Percentiles rank a stretch among this genome's conserved stretches.
These are phyloP conservation scores for Daldinia caldariorum DNA, from an alignment of 495 filamentous ascomycete species.

Conservation along the genomic window DNA sequence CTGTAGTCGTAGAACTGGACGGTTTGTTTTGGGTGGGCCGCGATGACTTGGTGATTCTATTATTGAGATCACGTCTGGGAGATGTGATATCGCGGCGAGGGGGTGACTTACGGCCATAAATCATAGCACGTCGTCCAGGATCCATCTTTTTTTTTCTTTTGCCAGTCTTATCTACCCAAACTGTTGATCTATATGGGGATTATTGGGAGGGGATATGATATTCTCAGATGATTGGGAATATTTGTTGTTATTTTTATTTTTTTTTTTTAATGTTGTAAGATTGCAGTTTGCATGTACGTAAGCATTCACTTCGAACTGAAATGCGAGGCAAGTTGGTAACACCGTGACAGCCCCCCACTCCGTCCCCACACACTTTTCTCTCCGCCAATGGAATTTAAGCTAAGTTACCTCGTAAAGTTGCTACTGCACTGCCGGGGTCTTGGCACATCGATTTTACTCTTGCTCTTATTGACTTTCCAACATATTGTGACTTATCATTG, in stretches of 20 bases:
- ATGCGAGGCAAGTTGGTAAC: too few relatives aligned
- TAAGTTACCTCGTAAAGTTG: too few relatives aligned
- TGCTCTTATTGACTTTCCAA: too few relatives aligned
- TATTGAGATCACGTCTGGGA: conserved; percentile 56
- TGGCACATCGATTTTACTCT: too few relatives aligned
- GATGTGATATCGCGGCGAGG: conserved; percentile 55
- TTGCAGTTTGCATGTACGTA: not conserved
- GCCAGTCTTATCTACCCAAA: not conserved
- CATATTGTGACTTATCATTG: too few relatives aligned
- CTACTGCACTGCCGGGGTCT: too few relatives aligned
- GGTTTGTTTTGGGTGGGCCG: conserved; percentile 48
- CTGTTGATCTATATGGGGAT: not conserved
- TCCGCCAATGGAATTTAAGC: too few relatives aligned
- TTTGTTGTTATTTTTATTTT: too few relatives aligned
- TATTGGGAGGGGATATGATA: not conserved
- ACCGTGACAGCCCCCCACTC: too few relatives aligned
- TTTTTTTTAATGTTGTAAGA: not conserved
- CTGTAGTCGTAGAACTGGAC: conserved; percentile 12
- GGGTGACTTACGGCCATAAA: conserved; percentile 54
- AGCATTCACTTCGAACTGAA: not conserved
- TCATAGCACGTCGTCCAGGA: conserved; percentile 60
- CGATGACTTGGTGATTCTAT: conserved; percentile 56
- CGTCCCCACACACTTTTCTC: too few relatives aligned
- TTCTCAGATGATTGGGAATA: not conserved
- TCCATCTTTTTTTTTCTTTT: conserved; percentile 50